Base-by-base conservation (phyloP, 768 basidiomycete species). In the Russula sp. region DNA sequence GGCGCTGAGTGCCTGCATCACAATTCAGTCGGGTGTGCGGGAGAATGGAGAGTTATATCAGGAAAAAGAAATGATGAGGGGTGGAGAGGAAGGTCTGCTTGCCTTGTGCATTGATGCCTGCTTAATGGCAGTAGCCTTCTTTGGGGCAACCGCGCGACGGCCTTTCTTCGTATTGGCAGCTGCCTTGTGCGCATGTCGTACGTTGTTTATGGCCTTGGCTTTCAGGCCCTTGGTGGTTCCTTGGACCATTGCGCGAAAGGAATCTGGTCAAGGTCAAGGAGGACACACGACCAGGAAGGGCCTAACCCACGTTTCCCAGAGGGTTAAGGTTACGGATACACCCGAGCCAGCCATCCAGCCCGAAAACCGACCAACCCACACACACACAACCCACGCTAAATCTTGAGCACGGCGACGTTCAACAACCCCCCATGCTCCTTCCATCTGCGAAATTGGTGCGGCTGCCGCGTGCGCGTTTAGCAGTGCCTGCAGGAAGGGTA, bases 211-310 rank as follows among this genome's bases (percentile, higher is more conserved):
- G 13, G 62, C 39, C 71, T 86, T 89, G 16, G 72, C 72, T 64
- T 82, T 77, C 8, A 90, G 76, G n/a, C 86, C 86, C 73, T 93
- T 94, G n/a, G 84, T 83, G 66, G 83, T 85, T 59, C 92, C 92
- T 78, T 95, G 93, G 10, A 83, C 89, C 92, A 94, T 91, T 7
- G 32, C 22, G 32, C 32, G 42, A 35, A 34, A 39, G 25, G 51
- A 2, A 16, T 7, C 22, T 1, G n/a, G 45, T 14, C 22, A n/a
- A 57, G 16, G 14, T 13, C 9, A 4, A 7, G 11, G 16, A 7
- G 9, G n/a, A n/a, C n/a, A n/a, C n/a, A n/a, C n/a, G n/a, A n/a
- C n/a, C n/a, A n/a, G n/a, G n/a, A 29, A 29, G 25, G 25, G 25
- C 25, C 25, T 29, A 29, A 29, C 25, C 25, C 25, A 29, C 25